These are phyloP conservation scores for Carallia brachiata DNA, from an alignment of 345 rosid genomes.

Conservation along the genomic window DNA sequence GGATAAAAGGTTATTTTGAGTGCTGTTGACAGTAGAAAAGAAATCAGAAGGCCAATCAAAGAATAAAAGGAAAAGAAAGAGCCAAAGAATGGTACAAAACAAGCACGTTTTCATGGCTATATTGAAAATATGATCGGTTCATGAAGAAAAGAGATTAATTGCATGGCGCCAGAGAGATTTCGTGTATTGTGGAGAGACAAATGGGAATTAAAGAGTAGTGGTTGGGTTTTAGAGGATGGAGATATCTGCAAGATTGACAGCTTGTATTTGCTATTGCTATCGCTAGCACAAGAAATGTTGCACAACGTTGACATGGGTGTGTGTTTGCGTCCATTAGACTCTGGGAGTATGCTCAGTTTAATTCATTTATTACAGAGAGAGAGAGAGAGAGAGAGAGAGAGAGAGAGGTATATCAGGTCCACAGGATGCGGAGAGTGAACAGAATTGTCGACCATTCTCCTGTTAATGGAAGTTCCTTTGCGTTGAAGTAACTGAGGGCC, in stretches of 20 bases:
- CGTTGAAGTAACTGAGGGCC: slow-evolving; percentile 57
- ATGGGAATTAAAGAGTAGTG: background rate
- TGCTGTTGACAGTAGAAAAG: background rate
- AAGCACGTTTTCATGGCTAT: slow-evolving; percentile 7
- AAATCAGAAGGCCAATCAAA: slow-evolving; percentile 17
- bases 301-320: slow-evolving; percentile 16
- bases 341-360: slow-evolving; percentile 2
- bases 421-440: slow-evolving; percentile 42
- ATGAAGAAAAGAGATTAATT: slow-evolving; percentile 16
- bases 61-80: slow-evolving; percentile 30
- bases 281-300: slow-evolving; percentile 18
- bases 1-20: background rate
- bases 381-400: slow-evolving; percentile 16
- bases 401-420: slow-evolving; percentile 24
- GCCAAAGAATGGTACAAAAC: slow-evolving; percentile 11
- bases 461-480: slow-evolving; percentile 56
- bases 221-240: background rate
- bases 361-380: background rate
- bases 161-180: slow-evolving; percentile 23
- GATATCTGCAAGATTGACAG: slow-evolving; percentile 16
- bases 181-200: background rate
- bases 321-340: slow-evolving; percentile 40
- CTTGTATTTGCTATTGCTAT: slow-evolving; percentile 18
- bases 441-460: slow-evolving; percentile 31
- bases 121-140: background rate